phyloP scores from a whole-genome alignment of 2,329 filamentous ascomycete genomes.

The Apiospora pterosperma region DNA sequence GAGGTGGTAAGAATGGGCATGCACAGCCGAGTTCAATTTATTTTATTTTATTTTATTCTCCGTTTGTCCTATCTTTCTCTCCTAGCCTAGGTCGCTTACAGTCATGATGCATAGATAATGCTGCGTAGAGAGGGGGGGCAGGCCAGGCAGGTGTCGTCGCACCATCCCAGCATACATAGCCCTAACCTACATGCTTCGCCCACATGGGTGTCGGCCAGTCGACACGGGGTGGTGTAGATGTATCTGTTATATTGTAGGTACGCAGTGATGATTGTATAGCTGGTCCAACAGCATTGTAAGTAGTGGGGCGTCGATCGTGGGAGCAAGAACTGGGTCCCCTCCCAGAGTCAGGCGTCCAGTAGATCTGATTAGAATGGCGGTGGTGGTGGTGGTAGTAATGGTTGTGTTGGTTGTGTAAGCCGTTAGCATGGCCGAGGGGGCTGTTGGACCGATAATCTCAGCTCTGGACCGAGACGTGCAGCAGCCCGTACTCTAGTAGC shows the following conservation, averaged over 20 bases:
- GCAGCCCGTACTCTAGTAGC: background rate
- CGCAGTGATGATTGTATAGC: background rate
- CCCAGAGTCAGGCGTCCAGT: background rate
- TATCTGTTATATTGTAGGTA: background rate
- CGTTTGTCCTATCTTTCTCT: background rate
- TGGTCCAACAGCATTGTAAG: background rate
- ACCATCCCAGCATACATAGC: background rate
- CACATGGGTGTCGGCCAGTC: background rate
- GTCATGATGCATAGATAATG: background rate
- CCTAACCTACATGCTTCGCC: background rate
- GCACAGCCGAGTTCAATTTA: no score
- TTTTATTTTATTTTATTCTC: no score
- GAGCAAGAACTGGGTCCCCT: background rate
- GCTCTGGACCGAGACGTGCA: conserved; percentile 1
- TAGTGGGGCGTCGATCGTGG: background rate
- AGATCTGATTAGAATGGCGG: background rate
- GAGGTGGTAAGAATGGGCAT: no score
- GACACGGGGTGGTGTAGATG: background rate
- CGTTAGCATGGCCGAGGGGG: conserved; percentile 2
- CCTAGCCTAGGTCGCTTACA: background rate
- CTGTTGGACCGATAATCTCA: background rate
- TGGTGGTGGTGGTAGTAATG: background rate
- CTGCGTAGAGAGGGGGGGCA: no score
- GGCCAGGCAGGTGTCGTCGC: background rate
- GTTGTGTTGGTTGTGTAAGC: background rate